A percentile compares a stretch with the other conserved stretches of the same genome.
phyloP scores from a whole-genome alignment of 306 rosid genomes.

The Medicago ruthenica region DNA sequence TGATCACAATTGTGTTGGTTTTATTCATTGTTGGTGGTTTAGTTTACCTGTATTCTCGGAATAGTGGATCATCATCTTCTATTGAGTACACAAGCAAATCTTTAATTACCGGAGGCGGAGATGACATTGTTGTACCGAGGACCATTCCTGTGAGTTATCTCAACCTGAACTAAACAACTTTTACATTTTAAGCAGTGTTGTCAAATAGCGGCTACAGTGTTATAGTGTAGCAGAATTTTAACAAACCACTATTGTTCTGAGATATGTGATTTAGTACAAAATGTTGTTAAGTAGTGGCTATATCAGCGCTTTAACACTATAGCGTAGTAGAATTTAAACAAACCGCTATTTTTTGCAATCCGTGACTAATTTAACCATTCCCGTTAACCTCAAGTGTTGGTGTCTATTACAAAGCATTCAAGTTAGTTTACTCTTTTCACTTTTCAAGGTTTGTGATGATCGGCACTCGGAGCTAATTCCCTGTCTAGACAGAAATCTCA shows the following conservation, averaged over 20 bases:
- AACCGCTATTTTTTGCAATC: background rate
- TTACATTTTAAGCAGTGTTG: background rate
- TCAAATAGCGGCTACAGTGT: background rate
- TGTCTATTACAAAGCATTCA: slow-evolving; percentile 27
- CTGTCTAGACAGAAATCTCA: slow-evolving; percentile 88
- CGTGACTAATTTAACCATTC: background rate
- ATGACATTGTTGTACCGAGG: slow-evolving; percentile 52
- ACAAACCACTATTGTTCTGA: background rate
- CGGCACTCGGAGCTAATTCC: slow-evolving; percentile 87
- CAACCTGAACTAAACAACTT: slow-evolving; percentile 35
- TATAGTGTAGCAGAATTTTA: background rate
- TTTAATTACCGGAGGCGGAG: slow-evolving; percentile 55
- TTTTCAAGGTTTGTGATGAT: slow-evolving; percentile 87
- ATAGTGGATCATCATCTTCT: slow-evolving; percentile 60
- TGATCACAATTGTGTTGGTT: slow-evolving; percentile 52
- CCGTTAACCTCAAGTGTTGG: slow-evolving; percentile 23
- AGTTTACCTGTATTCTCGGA: slow-evolving; percentile 59
- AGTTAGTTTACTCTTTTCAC: slow-evolving; percentile 35
- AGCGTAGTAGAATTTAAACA: background rate
- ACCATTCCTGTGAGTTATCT: slow-evolving; percentile 81
- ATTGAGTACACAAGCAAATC: slow-evolving; percentile 72
- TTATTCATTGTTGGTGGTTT: slow-evolving; percentile 67
- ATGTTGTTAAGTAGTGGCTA: background rate
- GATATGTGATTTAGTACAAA: background rate
- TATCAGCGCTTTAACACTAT: too few species aligned